phyloP scores from a whole-genome alignment of 192 early-diverging fungal genomes.

The Entomortierella chlamydospora region DNA sequence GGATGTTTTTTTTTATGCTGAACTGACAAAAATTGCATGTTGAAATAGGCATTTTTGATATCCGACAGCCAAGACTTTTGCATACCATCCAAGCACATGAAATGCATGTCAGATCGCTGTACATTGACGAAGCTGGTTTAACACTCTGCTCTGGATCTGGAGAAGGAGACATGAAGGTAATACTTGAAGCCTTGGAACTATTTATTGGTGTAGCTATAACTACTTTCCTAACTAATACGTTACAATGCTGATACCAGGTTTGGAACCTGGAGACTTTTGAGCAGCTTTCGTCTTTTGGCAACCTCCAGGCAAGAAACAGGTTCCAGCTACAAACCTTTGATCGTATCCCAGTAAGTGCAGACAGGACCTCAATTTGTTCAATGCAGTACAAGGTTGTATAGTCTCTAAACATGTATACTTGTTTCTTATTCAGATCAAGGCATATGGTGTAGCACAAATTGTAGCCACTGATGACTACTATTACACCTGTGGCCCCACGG shows the following conservation, averaged over 20 bases:
- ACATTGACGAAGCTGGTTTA: constrained; percentile 68
- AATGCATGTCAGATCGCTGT: constrained; percentile 70
- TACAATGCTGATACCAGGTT: too few species aligned
- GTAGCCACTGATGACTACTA: constrained; percentile 59
- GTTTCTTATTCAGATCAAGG: constrained; percentile 54
- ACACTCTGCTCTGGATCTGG: constrained; percentile 73
- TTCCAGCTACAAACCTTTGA: constrained; percentile 63
- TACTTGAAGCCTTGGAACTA: too few species aligned
- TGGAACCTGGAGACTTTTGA: constrained; percentile 67
- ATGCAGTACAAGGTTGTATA: too few species aligned
- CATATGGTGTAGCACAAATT: constrained; percentile 76
- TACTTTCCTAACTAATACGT: too few species aligned
- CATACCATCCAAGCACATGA: constrained; percentile 79
- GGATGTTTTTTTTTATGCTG: too few species aligned
- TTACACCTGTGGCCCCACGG: constrained; percentile 74
- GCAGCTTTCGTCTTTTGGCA: constrained; percentile 52
- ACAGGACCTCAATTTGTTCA: too few species aligned
- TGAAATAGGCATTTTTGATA: constrained; percentile 75
- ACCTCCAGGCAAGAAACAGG: constrained; percentile 60
- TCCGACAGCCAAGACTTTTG: constrained; percentile 70
- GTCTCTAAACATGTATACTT: too few species aligned
- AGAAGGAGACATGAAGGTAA: constrained; percentile 77
- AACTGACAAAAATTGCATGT: not conserved
- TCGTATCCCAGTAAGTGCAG: constrained; percentile 61
- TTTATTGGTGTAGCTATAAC: too few species aligned